Evolutionary conservation across 352 stramenopile genomes (phyloP).

Genomic region (Globisporangium lucens): DNA sequence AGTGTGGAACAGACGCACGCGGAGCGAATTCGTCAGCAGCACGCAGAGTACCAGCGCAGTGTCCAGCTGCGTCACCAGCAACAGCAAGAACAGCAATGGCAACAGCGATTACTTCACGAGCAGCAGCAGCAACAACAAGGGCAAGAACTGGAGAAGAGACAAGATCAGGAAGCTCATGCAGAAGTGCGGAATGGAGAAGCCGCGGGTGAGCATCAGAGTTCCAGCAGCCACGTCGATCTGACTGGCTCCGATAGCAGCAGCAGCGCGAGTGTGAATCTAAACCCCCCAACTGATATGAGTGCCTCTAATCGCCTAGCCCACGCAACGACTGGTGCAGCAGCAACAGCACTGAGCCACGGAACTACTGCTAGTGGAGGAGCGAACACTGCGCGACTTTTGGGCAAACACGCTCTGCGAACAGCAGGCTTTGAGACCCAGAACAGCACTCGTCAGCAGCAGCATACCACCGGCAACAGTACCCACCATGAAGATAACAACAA

Average conservation of each 20-base stretch:
- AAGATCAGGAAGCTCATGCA: background rate
- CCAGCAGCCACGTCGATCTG: background rate
- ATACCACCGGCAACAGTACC: background rate
- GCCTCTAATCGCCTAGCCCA: background rate
- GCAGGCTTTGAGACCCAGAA: background rate
- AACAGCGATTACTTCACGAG: background rate
- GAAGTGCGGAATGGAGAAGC: background rate
- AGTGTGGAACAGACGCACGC: background rate
- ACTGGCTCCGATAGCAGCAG: background rate
- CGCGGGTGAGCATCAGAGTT: background rate
- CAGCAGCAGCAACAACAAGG: background rate
- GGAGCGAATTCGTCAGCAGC: background rate
- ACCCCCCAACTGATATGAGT: background rate
- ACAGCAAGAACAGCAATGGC: background rate
- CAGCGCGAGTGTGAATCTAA: background rate
- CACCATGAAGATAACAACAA: background rate
- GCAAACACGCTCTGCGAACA: constrained; percentile 9
- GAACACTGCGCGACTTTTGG: background rate
- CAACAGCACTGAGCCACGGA: background rate
- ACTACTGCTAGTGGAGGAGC: background rate
- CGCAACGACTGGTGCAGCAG: background rate
- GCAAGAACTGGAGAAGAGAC: background rate
- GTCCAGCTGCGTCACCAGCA: background rate
- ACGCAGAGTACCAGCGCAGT: constrained; percentile 2
- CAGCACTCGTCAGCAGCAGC: background rate